These are phyloP conservation scores for Solanum etuberosum DNA, from an alignment of 257 asterid genomes.

Conservation along the genomic window DNA sequence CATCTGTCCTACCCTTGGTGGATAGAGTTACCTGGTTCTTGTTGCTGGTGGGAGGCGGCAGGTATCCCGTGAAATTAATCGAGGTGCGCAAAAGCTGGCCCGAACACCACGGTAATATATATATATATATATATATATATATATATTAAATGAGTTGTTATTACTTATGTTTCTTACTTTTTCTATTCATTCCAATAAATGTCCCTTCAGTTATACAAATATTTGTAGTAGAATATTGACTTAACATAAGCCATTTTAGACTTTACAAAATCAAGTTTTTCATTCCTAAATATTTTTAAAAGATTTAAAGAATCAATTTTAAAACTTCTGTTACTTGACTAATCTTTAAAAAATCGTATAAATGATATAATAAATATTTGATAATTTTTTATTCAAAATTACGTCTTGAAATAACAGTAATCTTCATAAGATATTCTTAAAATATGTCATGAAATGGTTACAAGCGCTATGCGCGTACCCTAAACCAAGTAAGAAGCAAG, in stretches of 20 bases:
- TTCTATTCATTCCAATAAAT: background rate
- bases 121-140: no score
- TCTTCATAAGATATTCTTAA: background rate
- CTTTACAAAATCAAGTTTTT: background rate
- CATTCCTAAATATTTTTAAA: background rate
- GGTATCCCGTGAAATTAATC: no score
- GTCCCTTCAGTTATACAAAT: background rate
- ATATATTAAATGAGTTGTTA: background rate
- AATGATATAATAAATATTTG: background rate
- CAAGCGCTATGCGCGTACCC: background rate
- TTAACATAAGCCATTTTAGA: background rate
- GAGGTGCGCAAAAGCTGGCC: no score
- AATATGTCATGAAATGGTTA: background rate
- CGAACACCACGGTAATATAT: no score
- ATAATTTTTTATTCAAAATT: background rate
- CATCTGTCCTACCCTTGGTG: no score
- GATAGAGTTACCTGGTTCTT: no score
- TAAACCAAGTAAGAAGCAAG: background rate
- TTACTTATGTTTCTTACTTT: background rate
- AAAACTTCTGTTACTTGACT: background rate
- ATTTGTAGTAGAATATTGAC: background rate
- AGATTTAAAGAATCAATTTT: background rate
- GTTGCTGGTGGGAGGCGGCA: no score
- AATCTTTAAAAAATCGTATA: background rate
- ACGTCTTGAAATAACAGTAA: background rate